These are phyloP conservation scores for Strigomonas galati DNA, from an alignment of 208 protist species.

Conservation along the genomic window DNA sequence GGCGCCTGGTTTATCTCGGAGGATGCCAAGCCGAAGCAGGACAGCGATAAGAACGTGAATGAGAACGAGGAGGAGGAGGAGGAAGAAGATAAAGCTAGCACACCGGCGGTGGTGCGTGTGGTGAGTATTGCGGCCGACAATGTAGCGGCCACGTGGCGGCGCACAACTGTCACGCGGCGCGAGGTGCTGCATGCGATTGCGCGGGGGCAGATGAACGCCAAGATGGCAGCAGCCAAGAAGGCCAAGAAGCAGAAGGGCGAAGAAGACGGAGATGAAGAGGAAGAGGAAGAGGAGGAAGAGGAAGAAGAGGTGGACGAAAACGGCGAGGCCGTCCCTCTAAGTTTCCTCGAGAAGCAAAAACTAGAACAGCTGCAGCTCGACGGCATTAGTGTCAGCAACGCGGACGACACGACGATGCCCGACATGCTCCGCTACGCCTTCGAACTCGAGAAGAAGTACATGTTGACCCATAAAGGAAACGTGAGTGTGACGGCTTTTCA, in stretches of 20 bases:
- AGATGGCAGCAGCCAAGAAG: slow-evolving; percentile 21
- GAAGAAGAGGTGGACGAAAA: slow-evolving; percentile 24
- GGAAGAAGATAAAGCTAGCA: background rate
- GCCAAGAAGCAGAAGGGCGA: slow-evolving; percentile 4
- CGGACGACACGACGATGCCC: slow-evolving; percentile 69
- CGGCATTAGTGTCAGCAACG: slow-evolving; percentile 70
- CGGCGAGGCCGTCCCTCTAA: slow-evolving; percentile 40
- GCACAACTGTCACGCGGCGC: slow-evolving; percentile 55
- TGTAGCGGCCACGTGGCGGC: slow-evolving; percentile 75
- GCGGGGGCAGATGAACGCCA: slow-evolving; percentile 52
- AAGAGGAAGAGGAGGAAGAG: slow-evolving; percentile 10
- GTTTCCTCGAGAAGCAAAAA: slow-evolving; percentile 76
- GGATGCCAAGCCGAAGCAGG: slow-evolving; percentile 11
- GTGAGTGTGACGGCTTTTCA: slow-evolving; percentile 81
- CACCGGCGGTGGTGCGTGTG: slow-evolving; percentile 26
- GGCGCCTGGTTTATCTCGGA: slow-evolving; percentile 77
- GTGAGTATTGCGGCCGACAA: slow-evolving; percentile 83
- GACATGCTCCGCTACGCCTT: slow-evolving; percentile 72
- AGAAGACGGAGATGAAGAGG: slow-evolving; percentile 17
- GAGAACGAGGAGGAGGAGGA: background rate
- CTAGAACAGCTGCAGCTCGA: slow-evolving; percentile 73
- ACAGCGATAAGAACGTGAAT: background rate
- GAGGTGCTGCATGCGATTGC: slow-evolving; percentile 86
- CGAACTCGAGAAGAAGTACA: slow-evolving; percentile 83
- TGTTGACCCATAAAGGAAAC: slow-evolving; percentile 87